A percentile compares a stretch with the other conserved stretches of the same genome.
phyloP scores from a whole-genome alignment of 1,284 basidiomycete genomes.

The Coniophora puteana region DNA sequence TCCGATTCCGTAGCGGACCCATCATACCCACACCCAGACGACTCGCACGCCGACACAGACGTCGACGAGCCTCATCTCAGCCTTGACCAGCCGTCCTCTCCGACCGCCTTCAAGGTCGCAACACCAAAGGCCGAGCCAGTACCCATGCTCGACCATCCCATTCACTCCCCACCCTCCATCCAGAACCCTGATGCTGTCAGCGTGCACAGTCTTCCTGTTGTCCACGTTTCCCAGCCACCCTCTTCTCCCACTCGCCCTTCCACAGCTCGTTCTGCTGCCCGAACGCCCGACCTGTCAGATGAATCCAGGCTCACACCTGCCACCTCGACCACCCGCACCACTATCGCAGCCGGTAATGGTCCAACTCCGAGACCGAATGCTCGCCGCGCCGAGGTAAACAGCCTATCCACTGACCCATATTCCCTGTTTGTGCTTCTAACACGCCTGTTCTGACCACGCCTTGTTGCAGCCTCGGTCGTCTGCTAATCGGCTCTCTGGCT shows the following conservation, averaged over 20 bases:
- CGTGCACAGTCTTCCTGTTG: constrained; percentile 53
- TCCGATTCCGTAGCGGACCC: constrained; percentile 30
- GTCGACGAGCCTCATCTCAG: too few relatives aligned
- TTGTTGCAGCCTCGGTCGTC: constrained; percentile 48
- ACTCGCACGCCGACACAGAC: too few relatives aligned
- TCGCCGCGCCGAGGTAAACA: constrained; percentile 43
- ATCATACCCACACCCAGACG: constrained; percentile 7
- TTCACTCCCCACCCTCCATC: constrained; percentile 1
- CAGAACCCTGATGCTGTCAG: constrained; percentile 43
- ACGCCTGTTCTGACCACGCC: constrained; percentile 21
- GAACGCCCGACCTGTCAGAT: too few relatives aligned
- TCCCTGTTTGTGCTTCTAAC: background rate
- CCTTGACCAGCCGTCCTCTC: too few relatives aligned
- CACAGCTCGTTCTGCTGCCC: constrained; percentile 23
- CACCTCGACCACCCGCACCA: constrained; percentile 18
- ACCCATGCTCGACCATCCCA: background rate
- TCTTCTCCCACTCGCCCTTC: constrained; percentile 16
- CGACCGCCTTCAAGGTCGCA: constrained; percentile 21
- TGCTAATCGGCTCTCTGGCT: constrained; percentile 75
- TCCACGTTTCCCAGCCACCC: constrained; percentile 35
- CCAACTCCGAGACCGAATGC: constrained; percentile 16
- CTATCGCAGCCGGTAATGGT: constrained; percentile 8
- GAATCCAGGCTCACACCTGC: constrained; percentile 23
- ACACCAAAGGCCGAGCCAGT: constrained; percentile 4
- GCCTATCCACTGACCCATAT: background rate